Conservation (phyloP, 208 protist genomes). For the Phytomonas francai region DNA sequence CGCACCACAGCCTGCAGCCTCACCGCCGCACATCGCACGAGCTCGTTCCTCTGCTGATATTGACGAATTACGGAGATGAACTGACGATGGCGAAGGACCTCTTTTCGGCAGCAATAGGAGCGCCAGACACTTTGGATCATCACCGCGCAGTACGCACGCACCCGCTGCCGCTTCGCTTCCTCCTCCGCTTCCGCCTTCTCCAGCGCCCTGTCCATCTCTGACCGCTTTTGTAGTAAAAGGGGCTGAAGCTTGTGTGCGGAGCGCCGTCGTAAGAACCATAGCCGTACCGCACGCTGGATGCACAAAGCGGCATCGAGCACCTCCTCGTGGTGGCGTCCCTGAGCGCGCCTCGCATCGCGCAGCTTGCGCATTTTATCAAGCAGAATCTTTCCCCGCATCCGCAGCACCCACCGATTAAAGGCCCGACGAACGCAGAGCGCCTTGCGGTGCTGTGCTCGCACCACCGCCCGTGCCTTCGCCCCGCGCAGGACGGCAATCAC, state of each 20-base stretch:
- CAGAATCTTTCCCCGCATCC: constrained; percentile 16
- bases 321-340: constrained; percentile 41
- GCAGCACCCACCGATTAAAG: constrained; percentile 29
- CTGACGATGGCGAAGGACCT: background rate
- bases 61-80: background rate
- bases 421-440: constrained; percentile 22
- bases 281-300: constrained; percentile 38
- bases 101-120: background rate
- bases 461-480: constrained; percentile 21
- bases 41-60: background rate
- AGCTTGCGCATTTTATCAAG: constrained; percentile 23
- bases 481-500: constrained; percentile 49
- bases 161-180: background rate
- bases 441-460: constrained; percentile 12
- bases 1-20: constrained; percentile 1
- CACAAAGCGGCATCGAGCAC: constrained; percentile 35
- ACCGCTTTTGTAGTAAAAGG: constrained; percentile 20
- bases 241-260: constrained; percentile 21
- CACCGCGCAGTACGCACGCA: background rate
- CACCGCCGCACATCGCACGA: background rate
- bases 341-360: constrained; percentile 3
- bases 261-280: constrained; percentile 22
- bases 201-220: constrained; percentile 11
- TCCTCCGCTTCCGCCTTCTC: constrained; percentile 16
- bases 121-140: background rate